A percentile compares a stretch with the other conserved stretches of the same genome.
These are phyloP conservation scores for Endothia cerciana DNA, from an alignment of 2,329 filamentous ascomycete genomes.

Conservation along the genomic window DNA sequence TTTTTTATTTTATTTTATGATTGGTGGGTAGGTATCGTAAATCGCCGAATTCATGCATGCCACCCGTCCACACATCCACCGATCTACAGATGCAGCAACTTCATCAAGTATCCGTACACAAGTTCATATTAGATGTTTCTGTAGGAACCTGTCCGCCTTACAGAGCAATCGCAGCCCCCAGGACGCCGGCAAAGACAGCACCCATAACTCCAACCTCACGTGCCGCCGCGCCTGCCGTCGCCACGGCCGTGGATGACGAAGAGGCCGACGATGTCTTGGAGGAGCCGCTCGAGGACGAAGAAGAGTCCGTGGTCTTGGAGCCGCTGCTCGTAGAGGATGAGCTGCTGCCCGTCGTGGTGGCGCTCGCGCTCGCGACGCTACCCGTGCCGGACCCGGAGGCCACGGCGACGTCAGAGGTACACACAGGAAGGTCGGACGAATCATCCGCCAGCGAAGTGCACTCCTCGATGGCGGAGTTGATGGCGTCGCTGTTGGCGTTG, in stretches of 20 bases:
- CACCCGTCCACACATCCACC: background rate
- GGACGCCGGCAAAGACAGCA: constrained; percentile 24
- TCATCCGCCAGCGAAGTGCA: constrained; percentile 34
- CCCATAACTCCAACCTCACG: constrained; percentile 22
- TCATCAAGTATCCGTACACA: background rate
- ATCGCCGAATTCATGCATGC: background rate
- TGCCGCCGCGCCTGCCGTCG: constrained; percentile 19
- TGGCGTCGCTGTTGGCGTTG: constrained; percentile 30
- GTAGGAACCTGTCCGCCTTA: background rate
- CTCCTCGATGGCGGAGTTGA: constrained; percentile 31
- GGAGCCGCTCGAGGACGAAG: constrained; percentile 16
- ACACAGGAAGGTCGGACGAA: constrained; percentile 19
- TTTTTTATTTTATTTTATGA: background rate
- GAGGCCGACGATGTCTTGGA: constrained; percentile 11
- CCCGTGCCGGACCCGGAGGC: constrained; percentile 10
- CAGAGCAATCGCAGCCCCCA: constrained; percentile 24
- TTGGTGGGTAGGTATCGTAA: background rate
- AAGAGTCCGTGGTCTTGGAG: constrained; percentile 11
- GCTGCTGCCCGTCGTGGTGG: constrained; percentile 14
- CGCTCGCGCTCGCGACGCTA: constrained; percentile 1
- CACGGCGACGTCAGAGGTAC: constrained; percentile 8
- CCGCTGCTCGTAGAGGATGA: constrained; percentile 13
- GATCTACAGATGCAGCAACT: background rate
- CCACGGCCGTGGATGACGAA: constrained; percentile 5
- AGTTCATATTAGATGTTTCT: background rate